Base-by-base conservation (phyloP, 2,329 filamentous ascomycete species). In the Aplosporella prunicola region DNA sequence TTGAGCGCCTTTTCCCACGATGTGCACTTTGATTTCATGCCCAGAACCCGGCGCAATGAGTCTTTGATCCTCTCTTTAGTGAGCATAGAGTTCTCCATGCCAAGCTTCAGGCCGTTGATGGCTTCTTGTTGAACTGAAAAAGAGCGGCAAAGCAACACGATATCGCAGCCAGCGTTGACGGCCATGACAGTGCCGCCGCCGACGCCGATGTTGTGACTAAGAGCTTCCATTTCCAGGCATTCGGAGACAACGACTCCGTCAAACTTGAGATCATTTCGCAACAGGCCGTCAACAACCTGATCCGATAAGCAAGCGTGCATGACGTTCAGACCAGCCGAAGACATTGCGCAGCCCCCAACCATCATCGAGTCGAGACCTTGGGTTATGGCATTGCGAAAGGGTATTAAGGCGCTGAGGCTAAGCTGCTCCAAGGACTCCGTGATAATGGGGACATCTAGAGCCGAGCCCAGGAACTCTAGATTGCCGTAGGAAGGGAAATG, bases 401-500 rank as follows among this genome's bases (percentile, higher is more conserved):
- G 89, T 4, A 95, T 80, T 20, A 96, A 66, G 18, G 89, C 89
- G 50, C 82, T 93, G n/a, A 95, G 66, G 46, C 86, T 93, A 29
- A 96, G 68, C 51, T 94, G 88, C 55, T 95, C 89, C 9, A 95
- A 63, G 0, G 88, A 93, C 56, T 96, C 88, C 0, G 87, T 95
- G 49, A 96, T 95, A 43, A 93, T 91, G 10, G 89, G 89, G 20
- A 96, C 87, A 51, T 95, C 88, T 16, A 93, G 66, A 32, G 84
- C 88, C 4, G 87, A 93, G 9, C 87, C 88, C 2, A 93, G 74
- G 50, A 95, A 94, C 56, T 95, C 88, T 13, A 96, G 68, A 51
- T 94, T 95, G 20, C 89, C 89, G 53, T 95, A 96, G 0, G 87
- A 94, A 3, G 89, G 89, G 49, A 96, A 95, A 58, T 96, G 89